Evolutionary conservation across 129 eudicot species (phyloP).

Genomic region (Deinandra increscens): DNA sequence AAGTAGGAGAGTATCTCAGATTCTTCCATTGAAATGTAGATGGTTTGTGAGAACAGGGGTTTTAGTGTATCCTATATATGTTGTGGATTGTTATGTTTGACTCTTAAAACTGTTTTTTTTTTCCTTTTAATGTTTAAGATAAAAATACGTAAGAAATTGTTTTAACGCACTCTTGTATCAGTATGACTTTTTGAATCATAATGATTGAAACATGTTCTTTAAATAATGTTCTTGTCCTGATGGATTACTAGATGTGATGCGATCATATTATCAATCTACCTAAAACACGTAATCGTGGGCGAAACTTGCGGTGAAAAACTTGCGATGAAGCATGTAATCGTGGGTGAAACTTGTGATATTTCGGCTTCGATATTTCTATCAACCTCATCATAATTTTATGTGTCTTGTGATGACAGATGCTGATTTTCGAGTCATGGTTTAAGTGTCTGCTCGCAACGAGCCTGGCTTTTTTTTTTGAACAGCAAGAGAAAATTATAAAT

Average conservation of each 20-base stretch:
- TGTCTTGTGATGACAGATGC: not conserved
- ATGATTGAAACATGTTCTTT: no score
- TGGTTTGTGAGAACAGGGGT: constrained; percentile 12
- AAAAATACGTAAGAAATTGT: not conserved
- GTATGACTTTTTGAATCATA: no score
- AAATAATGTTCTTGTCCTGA: not conserved
- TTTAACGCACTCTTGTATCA: no score
- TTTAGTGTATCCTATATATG: constrained; percentile 1
- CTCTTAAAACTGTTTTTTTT: not conserved
- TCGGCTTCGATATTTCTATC: not conserved
- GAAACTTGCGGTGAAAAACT: no score
- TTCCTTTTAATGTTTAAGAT: not conserved
- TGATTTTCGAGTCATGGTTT: not conserved
- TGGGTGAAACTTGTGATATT: not conserved
- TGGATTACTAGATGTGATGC: not conserved
- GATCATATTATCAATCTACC: no score
- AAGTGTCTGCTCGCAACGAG: not conserved
- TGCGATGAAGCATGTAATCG: no score
- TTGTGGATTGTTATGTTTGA: constrained; percentile 7
- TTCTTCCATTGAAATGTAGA: constrained; percentile 6
- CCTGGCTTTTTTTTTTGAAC: no score
- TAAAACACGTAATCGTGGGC: not conserved
- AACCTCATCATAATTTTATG: not conserved
- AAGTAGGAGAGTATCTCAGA: not conserved
- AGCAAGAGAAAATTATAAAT: no score